These are phyloP conservation scores for Syzygium aqueum DNA, from an alignment of 345 rosid species.

Conservation along the genomic window DNA sequence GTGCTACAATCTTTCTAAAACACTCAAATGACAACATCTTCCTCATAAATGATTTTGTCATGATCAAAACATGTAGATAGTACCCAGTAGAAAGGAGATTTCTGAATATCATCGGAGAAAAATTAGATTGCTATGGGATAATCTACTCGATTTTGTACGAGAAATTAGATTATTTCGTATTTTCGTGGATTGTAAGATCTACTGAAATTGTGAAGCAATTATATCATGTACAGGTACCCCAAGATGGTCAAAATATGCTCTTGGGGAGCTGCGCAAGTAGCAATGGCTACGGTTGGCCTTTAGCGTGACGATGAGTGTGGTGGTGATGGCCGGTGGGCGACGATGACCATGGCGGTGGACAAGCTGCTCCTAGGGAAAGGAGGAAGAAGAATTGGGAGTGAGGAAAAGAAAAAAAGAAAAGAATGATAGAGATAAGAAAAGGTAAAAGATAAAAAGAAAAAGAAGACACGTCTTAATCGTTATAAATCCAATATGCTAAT, in stretches of 20 bases:
- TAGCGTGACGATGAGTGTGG: neutral
- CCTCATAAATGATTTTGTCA: neutral
- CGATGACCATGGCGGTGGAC: neutral
- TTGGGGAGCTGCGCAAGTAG: neutral
- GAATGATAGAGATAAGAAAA: neutral
- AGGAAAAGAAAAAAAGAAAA: neutral
- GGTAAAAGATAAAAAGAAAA: no score
- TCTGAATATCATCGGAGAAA: neutral
- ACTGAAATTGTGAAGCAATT: neutral
- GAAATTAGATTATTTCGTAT: neutral
- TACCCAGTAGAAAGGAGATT: neutral
- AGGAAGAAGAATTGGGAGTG: neutral
- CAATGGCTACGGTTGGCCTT: neutral
- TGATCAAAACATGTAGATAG: neutral
- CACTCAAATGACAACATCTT: neutral
- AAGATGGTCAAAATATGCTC: neutral
- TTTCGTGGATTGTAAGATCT: neutral
- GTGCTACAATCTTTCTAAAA: neutral
- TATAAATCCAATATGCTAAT: neutral
- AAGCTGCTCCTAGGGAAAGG: neutral
- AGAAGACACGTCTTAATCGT: neutral
- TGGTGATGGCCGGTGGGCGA: neutral
- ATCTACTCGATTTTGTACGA: neutral
- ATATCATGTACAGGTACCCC: neutral
- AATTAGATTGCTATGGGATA: neutral